Percentiles rank a stretch among this genome's conserved stretches.
phyloP scores from a whole-genome alignment of 1,139 yeast species.

The Suhomyces wounanorum region DNA sequence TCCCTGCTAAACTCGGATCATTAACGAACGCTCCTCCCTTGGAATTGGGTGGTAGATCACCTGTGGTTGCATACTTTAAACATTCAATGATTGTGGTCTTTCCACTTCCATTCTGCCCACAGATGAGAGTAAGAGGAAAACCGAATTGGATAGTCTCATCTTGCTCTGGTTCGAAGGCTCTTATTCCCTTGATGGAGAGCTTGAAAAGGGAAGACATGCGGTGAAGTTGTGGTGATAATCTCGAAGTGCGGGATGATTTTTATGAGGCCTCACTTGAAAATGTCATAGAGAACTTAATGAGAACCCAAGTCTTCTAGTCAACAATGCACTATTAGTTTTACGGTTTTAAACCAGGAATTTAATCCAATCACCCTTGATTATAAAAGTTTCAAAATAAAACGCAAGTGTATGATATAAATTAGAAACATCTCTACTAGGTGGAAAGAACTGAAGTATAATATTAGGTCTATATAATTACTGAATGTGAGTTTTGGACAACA shows the following conservation, averaged over 20 bases:
- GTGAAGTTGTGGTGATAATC: background rate
- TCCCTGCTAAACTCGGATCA: constrained; percentile 83
- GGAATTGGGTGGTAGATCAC: constrained; percentile 92
- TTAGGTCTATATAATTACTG: constrained; percentile 15
- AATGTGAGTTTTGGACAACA: constrained; percentile 56
- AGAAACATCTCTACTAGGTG: background rate
- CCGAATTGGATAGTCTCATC: constrained; percentile 90
- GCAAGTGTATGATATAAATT: too few species aligned
- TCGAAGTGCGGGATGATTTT: background rate
- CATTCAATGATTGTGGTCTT: constrained; percentile 97
- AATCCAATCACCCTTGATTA: too few species aligned
- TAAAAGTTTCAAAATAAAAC: too few species aligned
- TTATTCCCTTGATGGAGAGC: constrained; percentile 84
- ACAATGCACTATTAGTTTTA: too few species aligned
- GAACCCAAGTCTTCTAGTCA: too few species aligned
- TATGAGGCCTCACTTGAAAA: background rate
- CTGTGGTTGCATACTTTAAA: constrained; percentile 90
- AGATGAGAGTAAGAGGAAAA: constrained; percentile 86
- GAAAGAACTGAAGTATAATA: background rate
- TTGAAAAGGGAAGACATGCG: constrained; percentile 69
- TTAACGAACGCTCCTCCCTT: constrained; percentile 96
- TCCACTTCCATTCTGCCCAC: constrained; percentile 98
- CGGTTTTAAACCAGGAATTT: too few species aligned
- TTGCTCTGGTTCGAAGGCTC: constrained; percentile 84
- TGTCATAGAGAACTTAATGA: background rate